A percentile compares a stretch with the other conserved stretches of the same genome.
Evolutionary conservation across 202 grass and related monocot species (phyloP).

Genomic region (Bolboschoenoplectus hybrid): DNA sequence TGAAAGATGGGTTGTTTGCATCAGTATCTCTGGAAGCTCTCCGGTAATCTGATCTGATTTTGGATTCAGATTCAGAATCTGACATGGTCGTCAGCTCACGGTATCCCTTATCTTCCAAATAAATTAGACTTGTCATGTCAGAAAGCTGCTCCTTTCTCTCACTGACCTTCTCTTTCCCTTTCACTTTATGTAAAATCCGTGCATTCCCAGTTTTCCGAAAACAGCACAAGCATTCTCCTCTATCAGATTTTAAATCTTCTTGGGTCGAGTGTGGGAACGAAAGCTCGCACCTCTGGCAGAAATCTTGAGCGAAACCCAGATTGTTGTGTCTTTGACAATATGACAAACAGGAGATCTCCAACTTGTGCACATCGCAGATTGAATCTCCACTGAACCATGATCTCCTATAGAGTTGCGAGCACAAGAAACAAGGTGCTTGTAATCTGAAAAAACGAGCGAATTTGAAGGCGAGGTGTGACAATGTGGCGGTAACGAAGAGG

Average conservation of each 20-base stretch:
- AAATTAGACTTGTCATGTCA: constrained; percentile 5
- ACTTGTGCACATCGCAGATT: constrained; percentile 58
- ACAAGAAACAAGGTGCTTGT: constrained; percentile 63
- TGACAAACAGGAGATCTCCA: constrained; percentile 64
- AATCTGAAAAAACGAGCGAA: constrained; percentile 51
- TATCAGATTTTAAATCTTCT: not conserved
- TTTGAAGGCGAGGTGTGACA: constrained; percentile 51
- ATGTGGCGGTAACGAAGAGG: constrained; percentile 51
- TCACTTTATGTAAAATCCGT: constrained; percentile 12
- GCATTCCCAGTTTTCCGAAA: constrained; percentile 44
- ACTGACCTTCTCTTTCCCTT: constrained; percentile 15
- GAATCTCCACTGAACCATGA: constrained; percentile 58
- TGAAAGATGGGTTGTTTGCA: constrained; percentile 24
- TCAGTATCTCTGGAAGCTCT: not conserved
- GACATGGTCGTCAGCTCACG: constrained; percentile 52
- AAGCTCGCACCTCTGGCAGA: constrained; percentile 62
- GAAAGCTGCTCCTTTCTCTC: constrained; percentile 5
- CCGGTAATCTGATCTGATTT: constrained; percentile 39
- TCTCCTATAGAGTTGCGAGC: constrained; percentile 56
- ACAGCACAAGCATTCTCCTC: constrained; percentile 64
- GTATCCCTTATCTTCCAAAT: constrained; percentile 48
- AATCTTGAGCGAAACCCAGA: constrained; percentile 51
- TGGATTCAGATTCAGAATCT: constrained; percentile 62
- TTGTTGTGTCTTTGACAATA: constrained; percentile 62
- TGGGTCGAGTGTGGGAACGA: constrained; percentile 39